Percentiles rank a stretch among this genome's conserved stretches.
Evolutionary conservation across 2,329 filamentous ascomycete species (phyloP).

Genomic region (Colletotrichum lindemuthianum): DNA sequence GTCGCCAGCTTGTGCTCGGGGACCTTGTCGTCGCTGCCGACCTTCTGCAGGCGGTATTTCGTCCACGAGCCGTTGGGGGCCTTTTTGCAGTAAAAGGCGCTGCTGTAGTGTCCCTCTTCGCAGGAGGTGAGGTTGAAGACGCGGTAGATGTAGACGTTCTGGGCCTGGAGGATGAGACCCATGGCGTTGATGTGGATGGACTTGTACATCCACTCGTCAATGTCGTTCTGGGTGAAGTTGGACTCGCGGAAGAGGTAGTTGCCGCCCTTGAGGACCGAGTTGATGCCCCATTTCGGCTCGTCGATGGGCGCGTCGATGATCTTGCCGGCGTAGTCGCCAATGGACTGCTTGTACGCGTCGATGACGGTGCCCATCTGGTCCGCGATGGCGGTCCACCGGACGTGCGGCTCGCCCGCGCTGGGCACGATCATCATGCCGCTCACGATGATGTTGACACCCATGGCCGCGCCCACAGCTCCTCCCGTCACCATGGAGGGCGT

Average conservation of each 20-base stretch:
- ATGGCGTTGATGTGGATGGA: constrained; percentile 14
- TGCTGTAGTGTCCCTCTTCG: not conserved
- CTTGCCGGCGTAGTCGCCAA: not conserved
- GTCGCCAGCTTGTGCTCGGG: not conserved
- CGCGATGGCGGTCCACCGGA: not conserved
- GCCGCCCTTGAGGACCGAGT: constrained; percentile 1
- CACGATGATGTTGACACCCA: not conserved
- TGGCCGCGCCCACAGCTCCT: too few species aligned
- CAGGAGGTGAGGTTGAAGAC: constrained; percentile 1
- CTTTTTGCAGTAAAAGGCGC: not conserved
- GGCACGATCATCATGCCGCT: not conserved
- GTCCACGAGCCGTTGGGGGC: constrained; percentile 12
- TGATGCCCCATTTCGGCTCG: constrained; percentile 23
- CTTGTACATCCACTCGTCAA: constrained; percentile 21
- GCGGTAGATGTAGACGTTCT: constrained; percentile 11
- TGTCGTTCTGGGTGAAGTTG: constrained; percentile 18
- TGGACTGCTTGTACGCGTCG: not conserved
- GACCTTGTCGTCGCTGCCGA: not conserved
- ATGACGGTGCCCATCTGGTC: constrained; percentile 7
- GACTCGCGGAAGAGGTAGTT: not conserved
- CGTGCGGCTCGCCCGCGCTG: not conserved
- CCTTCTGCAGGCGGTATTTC: not conserved
- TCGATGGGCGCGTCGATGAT: constrained; percentile 16
- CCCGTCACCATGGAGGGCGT: too few species aligned
- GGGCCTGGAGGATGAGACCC: constrained; percentile 5